Evolutionary conservation across 768 basidiomycete genomes (phyloP), one percentile per base, ranked within the genome.

Genomic region (Amanita thiersii): DNA sequence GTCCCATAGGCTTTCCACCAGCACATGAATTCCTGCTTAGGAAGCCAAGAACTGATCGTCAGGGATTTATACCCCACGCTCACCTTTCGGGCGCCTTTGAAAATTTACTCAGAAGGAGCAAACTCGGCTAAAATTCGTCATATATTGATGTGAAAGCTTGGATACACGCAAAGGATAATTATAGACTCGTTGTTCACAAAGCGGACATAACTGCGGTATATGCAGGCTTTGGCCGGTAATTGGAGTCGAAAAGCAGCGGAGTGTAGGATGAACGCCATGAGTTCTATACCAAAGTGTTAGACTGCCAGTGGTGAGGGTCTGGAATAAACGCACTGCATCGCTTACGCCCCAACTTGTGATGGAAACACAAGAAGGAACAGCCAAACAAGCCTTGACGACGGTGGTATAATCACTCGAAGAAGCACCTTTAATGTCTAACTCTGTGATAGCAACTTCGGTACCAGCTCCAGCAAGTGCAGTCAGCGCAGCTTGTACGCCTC

Each of bases 281-380:
- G 52, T 64, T 59, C 52, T 57, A 20, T 7, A 23, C n/a, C n/a
- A n/a, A 19, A 5, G 11, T 17, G 14, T 14, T 30, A 14, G 7
- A n/a, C 29, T 30, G 29, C 9, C 29, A 30, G 14, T 14, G 9
- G 9, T 14, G 14, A 30, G 14, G 14, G 29, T 14, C 14, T 14
- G 14, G 9, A 14, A 14, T 9, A 19, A 14, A 51, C 64, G 31
- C 45, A 69, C 69, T 39, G 57, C 59, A 50, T 74, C 71, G 46
- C 65, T 60, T 40, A 72, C 68, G 52, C 70, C 72, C 72, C 70
- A 73, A 45, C 53, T 60, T 23, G 72, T 73, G 52, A 75, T 71
- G 17, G 64, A 61, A 19, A 72, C 56, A 47, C 73, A 75, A 15
- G 50, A 50, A 5, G 69, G 52, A 3, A 63, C 60, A 18, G 57